Base-by-base conservation (phyloP, 176 grass and related monocot species). In the Oryza glumipatula region DNA sequence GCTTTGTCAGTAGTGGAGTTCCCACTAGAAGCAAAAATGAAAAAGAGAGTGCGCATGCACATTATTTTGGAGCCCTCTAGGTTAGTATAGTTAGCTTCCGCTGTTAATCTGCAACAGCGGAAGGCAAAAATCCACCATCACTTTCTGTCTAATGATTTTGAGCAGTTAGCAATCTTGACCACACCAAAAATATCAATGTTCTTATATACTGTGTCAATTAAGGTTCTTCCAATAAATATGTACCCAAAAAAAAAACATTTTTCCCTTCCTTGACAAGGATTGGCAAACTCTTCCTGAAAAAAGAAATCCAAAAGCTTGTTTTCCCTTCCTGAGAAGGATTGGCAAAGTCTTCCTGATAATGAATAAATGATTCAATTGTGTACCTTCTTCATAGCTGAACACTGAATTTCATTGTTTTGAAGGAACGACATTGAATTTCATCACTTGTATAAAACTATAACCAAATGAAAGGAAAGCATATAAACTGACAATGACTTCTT, bases 1-100 rank as follows among this genome's bases (percentile, higher is more conserved):
- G 85, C 79, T 86, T 73, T 83, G 84, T 61, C 68, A 86, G 84
- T 86, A 86, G 84, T 86, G 84, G 84, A 54, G 58, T 63, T 82
- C 84, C 79, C 84, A 90, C 84, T 86, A 79, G 45, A 26, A 78
- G 26, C 26, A 17, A 68, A 65, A 33, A 49, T 11, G 36, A 73
- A 67, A 58, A 6, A 33, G 12, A 33, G 33, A 58, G 71, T 7
- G 30, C 38, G 9, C 65, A 70, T 7, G 7, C 39, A 41, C 39
- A 63, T 51, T 89, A 70, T 38, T 80, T 74, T 75, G 61, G 61
- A 68, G 56, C 38, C 10, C 48, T 72, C 8, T 56, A 16, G n/a
- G 44, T 83, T 46, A 68, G 30, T 32, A 32, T 32, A 32, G 58
- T 70, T 79, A 76, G 16, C 71, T 58, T 65, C 65, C 30, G 30